These are phyloP conservation scores for Pilaira anomala DNA, from an alignment of 192 early-diverging fungal genomes.

Conservation along the genomic window DNA sequence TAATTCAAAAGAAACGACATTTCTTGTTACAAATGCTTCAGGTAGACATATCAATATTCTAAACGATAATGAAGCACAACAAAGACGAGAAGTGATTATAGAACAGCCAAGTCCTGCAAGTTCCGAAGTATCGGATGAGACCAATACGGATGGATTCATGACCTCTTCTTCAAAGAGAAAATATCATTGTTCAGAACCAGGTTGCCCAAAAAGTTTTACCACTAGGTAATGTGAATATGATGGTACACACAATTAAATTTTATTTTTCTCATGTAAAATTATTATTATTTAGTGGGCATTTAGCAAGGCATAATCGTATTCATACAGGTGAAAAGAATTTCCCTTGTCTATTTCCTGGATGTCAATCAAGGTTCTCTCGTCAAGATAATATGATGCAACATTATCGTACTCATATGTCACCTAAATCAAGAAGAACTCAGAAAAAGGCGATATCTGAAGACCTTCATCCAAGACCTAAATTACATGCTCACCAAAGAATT, in stretches of 20 bases:
- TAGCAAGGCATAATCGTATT: constrained; percentile 77
- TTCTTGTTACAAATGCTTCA: constrained; percentile 51
- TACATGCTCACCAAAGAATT: constrained; percentile 37
- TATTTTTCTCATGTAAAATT: neutral
- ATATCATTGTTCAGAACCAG: constrained; percentile 60
- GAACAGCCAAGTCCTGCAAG: neutral
- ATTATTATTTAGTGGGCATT: constrained; percentile 58
- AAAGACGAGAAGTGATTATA: neutral
- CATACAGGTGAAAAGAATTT: constrained; percentile 85
- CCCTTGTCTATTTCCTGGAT: constrained; percentile 62
- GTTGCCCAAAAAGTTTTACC: constrained; percentile 76
- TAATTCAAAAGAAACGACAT: constrained; percentile 3
- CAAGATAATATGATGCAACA: constrained; percentile 91
- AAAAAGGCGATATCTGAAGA: constrained; percentile 22
- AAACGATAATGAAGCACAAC: constrained; percentile 31
- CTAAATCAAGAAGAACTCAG: constrained; percentile 55
- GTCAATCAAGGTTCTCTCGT: constrained; percentile 71
- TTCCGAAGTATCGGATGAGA: constrained; percentile 10
- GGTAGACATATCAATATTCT: constrained; percentile 53
- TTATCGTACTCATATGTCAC: constrained; percentile 74
- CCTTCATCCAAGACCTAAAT: constrained; percentile 22
- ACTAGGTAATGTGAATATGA: constrained; percentile 53
- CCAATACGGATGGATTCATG: neutral
- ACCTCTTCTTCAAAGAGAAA: constrained; percentile 53
- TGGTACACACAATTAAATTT: neutral